phyloP scores from a whole-genome alignment of 306 rosid genomes.

The Sechiopsis laciniata region DNA sequence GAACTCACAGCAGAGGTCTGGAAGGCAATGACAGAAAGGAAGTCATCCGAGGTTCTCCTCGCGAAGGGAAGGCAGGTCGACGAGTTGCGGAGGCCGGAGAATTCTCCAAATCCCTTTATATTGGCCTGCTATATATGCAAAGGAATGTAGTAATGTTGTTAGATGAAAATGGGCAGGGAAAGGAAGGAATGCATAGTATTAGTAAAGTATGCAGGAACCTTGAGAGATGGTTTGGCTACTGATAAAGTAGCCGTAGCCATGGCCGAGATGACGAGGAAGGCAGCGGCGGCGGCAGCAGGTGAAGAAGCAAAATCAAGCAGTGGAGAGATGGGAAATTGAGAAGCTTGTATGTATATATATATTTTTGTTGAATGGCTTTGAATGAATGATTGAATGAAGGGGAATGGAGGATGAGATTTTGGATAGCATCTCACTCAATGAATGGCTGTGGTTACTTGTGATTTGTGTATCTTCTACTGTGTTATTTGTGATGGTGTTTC shows the following conservation, averaged over 20 bases:
- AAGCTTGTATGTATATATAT: constrained; percentile 2
- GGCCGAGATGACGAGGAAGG: neutral
- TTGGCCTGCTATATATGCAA: constrained; percentile 38
- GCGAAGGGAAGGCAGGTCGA: constrained; percentile 49
- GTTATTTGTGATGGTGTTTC: neutral
- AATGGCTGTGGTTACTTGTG: constrained; percentile 34
- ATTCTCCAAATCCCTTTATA: constrained; percentile 72
- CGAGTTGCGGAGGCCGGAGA: constrained; percentile 77
- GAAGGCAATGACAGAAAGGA: constrained; percentile 57
- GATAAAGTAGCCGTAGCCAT: constrained; percentile 97
- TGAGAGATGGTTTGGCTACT: constrained; percentile 79
- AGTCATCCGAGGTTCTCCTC: constrained; percentile 63
- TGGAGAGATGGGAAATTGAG: constrained; percentile 12
- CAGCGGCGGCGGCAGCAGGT: neutral
- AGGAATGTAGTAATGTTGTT: too few species aligned
- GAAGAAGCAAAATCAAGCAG: constrained; percentile 8
- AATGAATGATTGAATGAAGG: constrained; percentile 27
- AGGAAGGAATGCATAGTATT: neutral
- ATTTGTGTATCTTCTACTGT: neutral
- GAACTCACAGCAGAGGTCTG: constrained; percentile 85
- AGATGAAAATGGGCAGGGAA: neutral
- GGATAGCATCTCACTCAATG: constrained; percentile 48
- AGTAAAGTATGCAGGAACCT: constrained; percentile 43
- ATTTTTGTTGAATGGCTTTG: constrained; percentile 26
- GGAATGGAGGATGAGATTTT: constrained; percentile 51